Conservation (phyloP, 2,329 filamentous ascomycete genomes). For the Fusarium sp. region DNA sequence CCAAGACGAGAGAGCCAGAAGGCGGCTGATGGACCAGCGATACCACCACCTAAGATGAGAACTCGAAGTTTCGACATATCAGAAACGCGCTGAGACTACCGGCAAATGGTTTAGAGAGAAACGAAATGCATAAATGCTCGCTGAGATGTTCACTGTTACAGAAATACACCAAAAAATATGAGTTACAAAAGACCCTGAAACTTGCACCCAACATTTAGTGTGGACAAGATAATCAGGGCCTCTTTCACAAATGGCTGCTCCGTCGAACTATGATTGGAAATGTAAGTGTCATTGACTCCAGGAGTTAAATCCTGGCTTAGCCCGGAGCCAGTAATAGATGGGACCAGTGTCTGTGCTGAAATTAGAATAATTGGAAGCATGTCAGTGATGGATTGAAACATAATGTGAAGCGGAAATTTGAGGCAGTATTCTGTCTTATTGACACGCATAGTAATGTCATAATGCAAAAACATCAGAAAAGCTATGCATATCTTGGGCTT, state of each 20-base stretch:
- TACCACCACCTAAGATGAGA: slow-evolving; percentile 62
- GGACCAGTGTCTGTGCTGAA: background rate
- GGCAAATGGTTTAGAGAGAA: background rate
- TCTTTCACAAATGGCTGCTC: background rate
- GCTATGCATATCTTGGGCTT: too few species aligned
- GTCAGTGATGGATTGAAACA: background rate
- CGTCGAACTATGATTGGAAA: background rate
- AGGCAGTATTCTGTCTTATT: background rate
- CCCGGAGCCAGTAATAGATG: background rate
- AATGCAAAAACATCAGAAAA: background rate
- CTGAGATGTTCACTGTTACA: background rate
- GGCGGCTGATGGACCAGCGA: slow-evolving; percentile 59
- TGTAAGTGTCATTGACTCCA: slow-evolving; percentile 29
- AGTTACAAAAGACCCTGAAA: background rate
- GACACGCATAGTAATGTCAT: background rate
- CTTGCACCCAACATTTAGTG: background rate
- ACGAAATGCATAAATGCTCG: background rate
- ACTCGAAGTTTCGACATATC: slow-evolving; percentile 53
- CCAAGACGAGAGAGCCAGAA: slow-evolving; percentile 55
- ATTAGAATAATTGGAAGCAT: background rate
- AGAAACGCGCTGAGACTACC: too few species aligned
- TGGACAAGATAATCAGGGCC: background rate
- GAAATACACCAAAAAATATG: background rate
- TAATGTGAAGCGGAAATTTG: background rate
- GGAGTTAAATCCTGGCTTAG: background rate